These are phyloP conservation scores for Aureobasidium subglaciale DNA, from an alignment of 2,329 filamentous ascomycete species.

Conservation along the genomic window DNA sequence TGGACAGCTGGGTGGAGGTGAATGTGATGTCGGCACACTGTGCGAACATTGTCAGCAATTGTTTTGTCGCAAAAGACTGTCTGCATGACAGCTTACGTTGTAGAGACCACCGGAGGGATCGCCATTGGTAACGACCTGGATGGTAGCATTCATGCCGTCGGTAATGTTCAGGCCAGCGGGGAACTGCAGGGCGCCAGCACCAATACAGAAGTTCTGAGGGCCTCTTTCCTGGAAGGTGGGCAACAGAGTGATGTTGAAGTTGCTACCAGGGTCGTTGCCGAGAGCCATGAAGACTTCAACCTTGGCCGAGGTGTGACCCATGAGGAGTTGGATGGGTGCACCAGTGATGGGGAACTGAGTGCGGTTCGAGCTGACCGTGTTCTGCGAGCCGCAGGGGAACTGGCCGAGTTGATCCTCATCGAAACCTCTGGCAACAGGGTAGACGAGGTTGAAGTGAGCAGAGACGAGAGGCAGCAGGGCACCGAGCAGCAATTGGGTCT, in stretches of 20 bases:
- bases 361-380: constrained; percentile 37
- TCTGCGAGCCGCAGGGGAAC: constrained; percentile 47
- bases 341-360: constrained; percentile 43
- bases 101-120: constrained; percentile 56
- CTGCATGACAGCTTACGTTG: constrained; percentile 37
- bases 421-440: constrained; percentile 45
- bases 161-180: constrained; percentile 44
- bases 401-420: constrained; percentile 39
- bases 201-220: constrained; percentile 59
- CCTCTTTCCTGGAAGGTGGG: constrained; percentile 54
- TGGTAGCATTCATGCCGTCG: constrained; percentile 57
- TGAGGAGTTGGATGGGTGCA: constrained; percentile 44
- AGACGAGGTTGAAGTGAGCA: constrained; percentile 52
- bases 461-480: constrained; percentile 39
- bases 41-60: not conserved
- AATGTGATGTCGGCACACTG: constrained; percentile 71
- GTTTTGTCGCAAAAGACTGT: not conserved
- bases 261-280: constrained; percentile 46
- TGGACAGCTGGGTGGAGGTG: constrained; percentile 43
- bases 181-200: constrained; percentile 43
- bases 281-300: constrained; percentile 49
- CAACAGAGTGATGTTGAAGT: constrained; percentile 63
- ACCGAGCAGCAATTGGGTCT: constrained; percentile 28
- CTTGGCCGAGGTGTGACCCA: constrained; percentile 47
- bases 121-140: constrained; percentile 63